Evolutionary conservation across 129 eudicot genomes (phyloP), one percentile per base, ranked within the genome.

Genomic region (Scalesia atractyloides): DNA sequence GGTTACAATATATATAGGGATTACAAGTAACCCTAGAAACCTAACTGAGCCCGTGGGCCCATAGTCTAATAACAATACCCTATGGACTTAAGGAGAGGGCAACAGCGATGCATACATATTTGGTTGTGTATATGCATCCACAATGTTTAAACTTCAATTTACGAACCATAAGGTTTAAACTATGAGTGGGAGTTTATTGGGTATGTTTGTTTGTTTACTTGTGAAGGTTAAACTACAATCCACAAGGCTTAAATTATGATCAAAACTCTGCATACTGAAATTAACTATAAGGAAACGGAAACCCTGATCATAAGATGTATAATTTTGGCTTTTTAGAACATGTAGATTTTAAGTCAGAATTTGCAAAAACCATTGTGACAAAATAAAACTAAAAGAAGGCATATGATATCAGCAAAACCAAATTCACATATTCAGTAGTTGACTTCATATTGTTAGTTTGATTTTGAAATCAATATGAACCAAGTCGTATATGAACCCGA

Each of bases 41-140:
- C 26, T 24, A 24, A 24, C 26, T 24, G 26, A 24, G 26, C 26
- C 26, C 26, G 26, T 24, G 26, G 26, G 26, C 26, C 26, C 26
- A 24, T 24, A 24, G 26, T 24, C 26, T 24, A 24, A 24, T 4
- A 76, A n/a, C 33, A 24, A 46, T 50, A 48, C 17, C 60, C 19
- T 73, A 62, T 72, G 68, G 26, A 60, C 16, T 59, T 59, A 44
- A 30, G 16, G 39, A 12, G 37, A 57, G 44, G 59, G 46, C 69
- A 60, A 47, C 11, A 26, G 33, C 6, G 24, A 16, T 58, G 66
- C 68, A 51, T 24, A 18, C 54, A 67, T 33, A 64, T 20, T 69
- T 66, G 33, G 26, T 9, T 66, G 41, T 58, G 18, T 37, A n/a
- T 69, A 22, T 77, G 69, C n/a, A 60, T 77, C 69, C 69, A 30